Percentiles rank a stretch among this genome's conserved stretches.
Evolutionary conservation across 2,329 filamentous ascomycete genomes (phyloP).

Genomic region (Neofusicoccum sp.): DNA sequence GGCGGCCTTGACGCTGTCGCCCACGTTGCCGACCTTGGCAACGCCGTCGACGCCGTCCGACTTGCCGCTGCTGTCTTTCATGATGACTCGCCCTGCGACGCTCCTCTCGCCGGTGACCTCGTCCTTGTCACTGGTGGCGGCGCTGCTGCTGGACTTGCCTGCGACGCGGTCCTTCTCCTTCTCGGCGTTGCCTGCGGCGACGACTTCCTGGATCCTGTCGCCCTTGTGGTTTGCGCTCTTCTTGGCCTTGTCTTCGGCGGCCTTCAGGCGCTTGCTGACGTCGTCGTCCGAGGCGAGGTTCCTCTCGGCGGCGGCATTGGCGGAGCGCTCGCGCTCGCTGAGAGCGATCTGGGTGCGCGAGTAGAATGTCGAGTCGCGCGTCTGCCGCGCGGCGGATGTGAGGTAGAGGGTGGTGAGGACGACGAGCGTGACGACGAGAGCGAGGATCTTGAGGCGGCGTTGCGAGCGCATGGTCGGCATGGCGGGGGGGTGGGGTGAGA

Average conservation of each 20-base stretch:
- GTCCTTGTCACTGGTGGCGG: conserved; percentile 18
- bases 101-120: conserved; percentile 43
- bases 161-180: conserved; percentile 21
- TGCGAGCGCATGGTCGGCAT: conserved; percentile 35
- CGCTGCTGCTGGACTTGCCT: conserved; percentile 20
- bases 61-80: conserved; percentile 41
- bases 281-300: conserved; percentile 53
- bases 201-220: conserved; percentile 44
- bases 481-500: neutral
- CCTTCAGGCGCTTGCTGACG: conserved; percentile 60
- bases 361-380: conserved; percentile 56
- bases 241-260: conserved; percentile 68
- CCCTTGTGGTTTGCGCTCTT: conserved; percentile 66
- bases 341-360: conserved; percentile 56
- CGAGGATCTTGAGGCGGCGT: conserved; percentile 66
- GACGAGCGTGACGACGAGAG: conserved; percentile 62
- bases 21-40: conserved; percentile 42
- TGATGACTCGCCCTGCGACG: conserved; percentile 56
- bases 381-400: conserved; percentile 58
- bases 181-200: conserved; percentile 28
- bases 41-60: conserved; percentile 40
- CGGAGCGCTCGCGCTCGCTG: conserved; percentile 35
- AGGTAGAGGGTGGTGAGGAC: conserved; percentile 72
- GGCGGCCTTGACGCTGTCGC: conserved; percentile 34
- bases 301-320: conserved; percentile 36